Percentiles rank a stretch among this genome's conserved stretches.
Evolutionary conservation across 1,284 basidiomycete species (phyloP).

Genomic region (Tilletia indica): DNA sequence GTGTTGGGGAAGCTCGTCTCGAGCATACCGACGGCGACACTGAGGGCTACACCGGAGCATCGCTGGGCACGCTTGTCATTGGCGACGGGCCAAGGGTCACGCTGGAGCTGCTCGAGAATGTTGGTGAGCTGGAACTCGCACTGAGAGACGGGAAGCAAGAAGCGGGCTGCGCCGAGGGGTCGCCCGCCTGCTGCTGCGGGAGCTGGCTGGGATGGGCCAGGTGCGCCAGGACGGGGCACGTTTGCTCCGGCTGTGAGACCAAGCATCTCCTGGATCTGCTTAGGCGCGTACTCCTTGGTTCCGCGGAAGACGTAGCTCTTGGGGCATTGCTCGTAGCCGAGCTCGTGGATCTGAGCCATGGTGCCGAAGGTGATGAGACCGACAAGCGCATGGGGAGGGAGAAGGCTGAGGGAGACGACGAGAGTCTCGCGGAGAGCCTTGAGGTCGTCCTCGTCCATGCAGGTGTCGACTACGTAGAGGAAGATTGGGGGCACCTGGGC

Average conservation of each 20-base stretch:
- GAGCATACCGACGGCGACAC: slow-evolving; percentile 89
- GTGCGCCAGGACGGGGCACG: slow-evolving; percentile 58
- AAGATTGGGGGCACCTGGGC: slow-evolving; percentile 92
- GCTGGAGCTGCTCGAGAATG: slow-evolving; percentile 81
- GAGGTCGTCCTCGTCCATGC: slow-evolving; percentile 91
- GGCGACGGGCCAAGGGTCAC: slow-evolving; percentile 96
- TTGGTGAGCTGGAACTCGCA: slow-evolving; percentile 95
- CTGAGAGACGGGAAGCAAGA: slow-evolving; percentile 87
- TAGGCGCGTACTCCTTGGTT: slow-evolving; percentile 94
- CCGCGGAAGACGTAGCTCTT: slow-evolving; percentile 99
- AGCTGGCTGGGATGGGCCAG: slow-evolving; percentile 61
- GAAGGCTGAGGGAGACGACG: slow-evolving; percentile 84
- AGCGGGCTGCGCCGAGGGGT: slow-evolving; percentile 80
- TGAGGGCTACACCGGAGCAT: slow-evolving; percentile 91
- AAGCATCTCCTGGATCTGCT: slow-evolving; percentile 96
- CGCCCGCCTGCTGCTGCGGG: slow-evolving; percentile 61
- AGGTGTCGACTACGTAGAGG: slow-evolving; percentile 95
- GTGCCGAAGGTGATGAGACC: slow-evolving; percentile 95
- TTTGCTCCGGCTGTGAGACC: slow-evolving; percentile 66
- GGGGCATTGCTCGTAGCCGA: slow-evolving; percentile 91
- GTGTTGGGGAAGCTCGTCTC: slow-evolving; percentile 96
- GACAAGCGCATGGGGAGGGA: slow-evolving; percentile 90
- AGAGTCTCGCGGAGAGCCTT: slow-evolving; percentile 90
- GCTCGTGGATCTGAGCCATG: slow-evolving; percentile 98
- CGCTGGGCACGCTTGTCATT: slow-evolving; percentile 91